Evolutionary conservation across 192 early-diverging fungal genomes (phyloP), one percentile per base, ranked within the genome.

Genomic region (Diversispora eburnea): DNA sequence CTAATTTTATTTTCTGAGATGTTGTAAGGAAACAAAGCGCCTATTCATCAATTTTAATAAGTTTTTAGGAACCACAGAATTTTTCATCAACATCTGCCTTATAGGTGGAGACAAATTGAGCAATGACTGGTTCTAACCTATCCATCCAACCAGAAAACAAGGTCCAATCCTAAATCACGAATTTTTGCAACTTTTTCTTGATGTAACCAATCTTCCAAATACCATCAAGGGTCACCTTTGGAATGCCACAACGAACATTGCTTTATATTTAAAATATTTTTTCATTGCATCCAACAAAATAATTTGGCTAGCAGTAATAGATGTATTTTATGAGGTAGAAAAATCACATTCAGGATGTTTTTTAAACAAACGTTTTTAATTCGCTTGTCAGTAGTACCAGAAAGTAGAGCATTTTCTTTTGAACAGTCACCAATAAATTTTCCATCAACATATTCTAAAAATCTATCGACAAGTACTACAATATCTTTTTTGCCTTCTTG

Each of bases 151-250:
- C 56, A 58, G 20, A 58, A 58, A 58, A 19, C 22, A 58, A 58
- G 56, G 0, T 9, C 20, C 20, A 58, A 58, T 58, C 56, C 56
- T 25, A 58, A 58, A 58, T 58, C 56, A 58, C 20, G 56, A n/a
- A 33, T 22, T 22, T 58, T 58, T 58, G 56, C 20, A 22, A 58
- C 56, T 25, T 58, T 58, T 22, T 58, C 25, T 33, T 33, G 25
- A 33, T 33, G 25, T 33, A 33, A 33, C 25, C 25, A 33, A 33
- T 33, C 25, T 33, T 33, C 25, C 25, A 33, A 33, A 25, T 67
- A 0, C 62, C 72, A 39, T 65, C 61, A 42, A 74, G 58, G 9
- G 64, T 66, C n/a, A 74, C 61, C 25, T 66, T 63, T 42, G 72
- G 72, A 45, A 74, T 74, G 48, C 72, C 72, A 46, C 72, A 74